phyloP scores from a whole-genome alignment of 305 asterid genomes.

The Andrographis paniculata region DNA sequence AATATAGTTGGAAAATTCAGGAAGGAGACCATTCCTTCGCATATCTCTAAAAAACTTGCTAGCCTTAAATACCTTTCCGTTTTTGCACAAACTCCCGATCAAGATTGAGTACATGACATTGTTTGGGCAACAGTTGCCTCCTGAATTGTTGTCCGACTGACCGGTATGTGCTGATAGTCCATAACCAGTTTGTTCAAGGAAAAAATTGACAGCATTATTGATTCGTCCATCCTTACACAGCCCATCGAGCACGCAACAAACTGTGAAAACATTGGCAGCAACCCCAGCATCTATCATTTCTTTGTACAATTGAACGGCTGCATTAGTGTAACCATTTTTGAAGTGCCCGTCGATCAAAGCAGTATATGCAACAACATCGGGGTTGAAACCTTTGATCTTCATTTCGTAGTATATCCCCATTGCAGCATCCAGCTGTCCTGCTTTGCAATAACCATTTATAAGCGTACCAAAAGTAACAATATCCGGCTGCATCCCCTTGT shows the following conservation, averaged over 20 bases:
- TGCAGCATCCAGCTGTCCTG: slow-evolving; percentile 53
- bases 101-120: slow-evolving; percentile 39
- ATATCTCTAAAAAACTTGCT: slow-evolving; percentile 55
- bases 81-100: slow-evolving; percentile 46
- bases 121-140: background rate
- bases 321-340: slow-evolving; percentile 47
- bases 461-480: slow-evolving; percentile 50
- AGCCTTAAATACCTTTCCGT: slow-evolving; percentile 52
- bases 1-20: slow-evolving; percentile 36
- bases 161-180: slow-evolving; percentile 15
- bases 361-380: slow-evolving; percentile 67
- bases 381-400: slow-evolving; percentile 52
- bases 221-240: slow-evolving; percentile 55
- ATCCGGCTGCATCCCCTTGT: slow-evolving; percentile 43
- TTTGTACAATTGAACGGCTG: slow-evolving; percentile 52
- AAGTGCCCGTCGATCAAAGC: slow-evolving; percentile 65
- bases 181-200: slow-evolving; percentile 35
- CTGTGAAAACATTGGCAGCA: slow-evolving; percentile 42
- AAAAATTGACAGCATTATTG: slow-evolving; percentile 40
- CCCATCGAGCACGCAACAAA: slow-evolving; percentile 53
- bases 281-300: slow-evolving; percentile 54
- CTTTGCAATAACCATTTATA: slow-evolving; percentile 59
- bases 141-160: background rate
- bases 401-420: slow-evolving; percentile 64
- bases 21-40: slow-evolving; percentile 37